Evolutionary conservation across 805 yeast species (phyloP).

Genomic region (Candida ponderosae): DNA sequence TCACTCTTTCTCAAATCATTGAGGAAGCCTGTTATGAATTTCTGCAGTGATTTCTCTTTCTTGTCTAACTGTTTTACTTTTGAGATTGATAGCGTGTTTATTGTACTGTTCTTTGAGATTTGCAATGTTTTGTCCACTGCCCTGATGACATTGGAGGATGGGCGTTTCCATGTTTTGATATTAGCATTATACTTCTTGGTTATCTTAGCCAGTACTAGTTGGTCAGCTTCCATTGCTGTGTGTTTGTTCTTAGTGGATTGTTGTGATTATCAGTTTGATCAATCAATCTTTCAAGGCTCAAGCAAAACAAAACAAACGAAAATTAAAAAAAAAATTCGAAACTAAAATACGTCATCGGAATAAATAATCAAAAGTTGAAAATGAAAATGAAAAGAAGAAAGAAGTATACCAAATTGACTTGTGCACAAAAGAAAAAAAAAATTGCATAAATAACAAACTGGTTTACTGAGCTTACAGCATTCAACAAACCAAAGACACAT

Average conservation of each 20-base stretch:
- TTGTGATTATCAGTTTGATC: no score
- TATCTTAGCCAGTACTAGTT: conserved; percentile 8
- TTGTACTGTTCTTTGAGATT: conserved; percentile 7
- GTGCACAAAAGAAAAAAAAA: no score
- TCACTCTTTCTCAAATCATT: conserved; percentile 4
- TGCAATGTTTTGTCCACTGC: conserved; percentile 7
- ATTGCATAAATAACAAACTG: no score
- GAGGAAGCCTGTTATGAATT: conserved; percentile 7
- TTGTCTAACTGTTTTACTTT: conserved; percentile 4
- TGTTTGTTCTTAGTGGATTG: not conserved
- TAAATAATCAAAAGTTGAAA: no score
- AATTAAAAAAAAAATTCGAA: no score
- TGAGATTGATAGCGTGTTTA: conserved; percentile 9
- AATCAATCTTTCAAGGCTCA: no score
- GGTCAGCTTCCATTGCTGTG: conserved; percentile 3
- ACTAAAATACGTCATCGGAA: no score
- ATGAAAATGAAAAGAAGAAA: no score
- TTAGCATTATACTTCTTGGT: conserved; percentile 10
- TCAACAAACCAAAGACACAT: no score
- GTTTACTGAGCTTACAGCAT: no score
- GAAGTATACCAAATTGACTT: no score
- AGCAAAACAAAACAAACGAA: no score
- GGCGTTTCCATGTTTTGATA: conserved; percentile 11
- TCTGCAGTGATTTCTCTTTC: conserved; percentile 7
- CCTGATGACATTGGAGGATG: conserved; percentile 4